These are phyloP conservation scores for Blepharisma stoltei DNA, from an alignment of 73 alveolate species.

Conservation along the genomic window DNA sequence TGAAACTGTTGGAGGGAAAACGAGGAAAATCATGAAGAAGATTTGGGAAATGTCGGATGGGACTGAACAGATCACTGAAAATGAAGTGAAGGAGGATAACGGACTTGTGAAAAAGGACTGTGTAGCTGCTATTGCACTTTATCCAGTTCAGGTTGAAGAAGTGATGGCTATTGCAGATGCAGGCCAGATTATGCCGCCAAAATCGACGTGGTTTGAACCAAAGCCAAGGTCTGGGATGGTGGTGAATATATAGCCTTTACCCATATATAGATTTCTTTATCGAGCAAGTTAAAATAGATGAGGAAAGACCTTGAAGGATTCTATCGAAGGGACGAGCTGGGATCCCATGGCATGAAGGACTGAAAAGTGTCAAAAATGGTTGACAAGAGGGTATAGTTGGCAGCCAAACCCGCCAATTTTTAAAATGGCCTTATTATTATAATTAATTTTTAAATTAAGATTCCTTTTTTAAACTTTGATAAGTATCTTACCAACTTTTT, in stretches of 20 bases:
- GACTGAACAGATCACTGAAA: constrained; percentile 93
- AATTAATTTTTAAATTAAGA: too few relatives aligned
- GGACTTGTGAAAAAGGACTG: constrained; percentile 4
- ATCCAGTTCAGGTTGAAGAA: constrained; percentile 35
- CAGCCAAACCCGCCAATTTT: too few relatives aligned
- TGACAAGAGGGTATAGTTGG: too few relatives aligned
- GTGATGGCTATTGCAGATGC: constrained; percentile 32
- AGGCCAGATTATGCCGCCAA: constrained; percentile 35
- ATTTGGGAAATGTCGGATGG: constrained; percentile 51
- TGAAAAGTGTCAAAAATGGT: too few relatives aligned
- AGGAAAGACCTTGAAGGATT: constrained; percentile 39
- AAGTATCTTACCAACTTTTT: too few relatives aligned
- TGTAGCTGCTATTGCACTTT: constrained; percentile 33
- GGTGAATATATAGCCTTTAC: too few relatives aligned
- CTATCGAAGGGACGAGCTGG: too few relatives aligned
- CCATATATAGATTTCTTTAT: constrained; percentile 75
- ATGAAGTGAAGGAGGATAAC: background rate
- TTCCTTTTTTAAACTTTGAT: too few relatives aligned
- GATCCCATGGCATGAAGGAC: too few relatives aligned
- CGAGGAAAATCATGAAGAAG: constrained; percentile 33
- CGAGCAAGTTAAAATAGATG: constrained; percentile 51
- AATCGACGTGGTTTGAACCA: constrained; percentile 38
- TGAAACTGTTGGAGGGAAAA: background rate
- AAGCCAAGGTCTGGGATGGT: constrained; percentile 41
- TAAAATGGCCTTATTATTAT: too few relatives aligned